Base-by-base conservation (phyloP, 441 rosid species). In the Raphanus hybrid region DNA sequence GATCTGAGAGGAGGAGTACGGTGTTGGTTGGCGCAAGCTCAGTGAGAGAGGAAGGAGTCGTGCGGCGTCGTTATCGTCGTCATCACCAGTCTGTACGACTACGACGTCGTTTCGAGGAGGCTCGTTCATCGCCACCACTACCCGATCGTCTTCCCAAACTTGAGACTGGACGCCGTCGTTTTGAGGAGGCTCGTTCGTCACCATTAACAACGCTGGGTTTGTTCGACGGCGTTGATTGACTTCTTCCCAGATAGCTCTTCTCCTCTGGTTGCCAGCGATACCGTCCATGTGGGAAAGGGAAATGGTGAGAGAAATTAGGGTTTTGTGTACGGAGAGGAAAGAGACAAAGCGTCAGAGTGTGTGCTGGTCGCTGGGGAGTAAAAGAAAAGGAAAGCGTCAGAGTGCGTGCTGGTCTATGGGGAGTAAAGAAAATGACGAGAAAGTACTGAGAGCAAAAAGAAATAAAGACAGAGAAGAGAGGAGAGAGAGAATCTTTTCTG, bases 401-500 rank as follows among this genome's bases (percentile, higher is more conserved):
- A 50, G 70, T 69, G 41, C 50, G 34, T 29, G 34, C 34, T 43
- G 50, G 50, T 11, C 50, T 43, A 11, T 43, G 50, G 50, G 50
- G 15, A 58, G 15, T 32, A 26, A 55, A 29, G 39, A 70, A 69
- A 77, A 77, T 23, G 76, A 77, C 80, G 71, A 35, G 26, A 55
- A 64, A 27, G 34, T 64, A 61, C 14, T 54, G 59, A 54, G 59
- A 54, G 59, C 26, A 15, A 54, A 52, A 52, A 39, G 15, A 14
- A 29, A 1, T 14, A 2, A 66, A 43, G 73, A 59, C 34, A 45
- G 10, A 10, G 16, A 26, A 14, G 32, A 54, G 45, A 29, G 85
- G 52, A 20, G 78, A 34, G 85, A 23, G 43, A 15, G 79, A 37
- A 76, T 68, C 57, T 69, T 76, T 76, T 76, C 79, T 69, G 79